phyloP scores from a whole-genome alignment of 768 basidiomycete species.

The Mycena albidolilacea region DNA sequence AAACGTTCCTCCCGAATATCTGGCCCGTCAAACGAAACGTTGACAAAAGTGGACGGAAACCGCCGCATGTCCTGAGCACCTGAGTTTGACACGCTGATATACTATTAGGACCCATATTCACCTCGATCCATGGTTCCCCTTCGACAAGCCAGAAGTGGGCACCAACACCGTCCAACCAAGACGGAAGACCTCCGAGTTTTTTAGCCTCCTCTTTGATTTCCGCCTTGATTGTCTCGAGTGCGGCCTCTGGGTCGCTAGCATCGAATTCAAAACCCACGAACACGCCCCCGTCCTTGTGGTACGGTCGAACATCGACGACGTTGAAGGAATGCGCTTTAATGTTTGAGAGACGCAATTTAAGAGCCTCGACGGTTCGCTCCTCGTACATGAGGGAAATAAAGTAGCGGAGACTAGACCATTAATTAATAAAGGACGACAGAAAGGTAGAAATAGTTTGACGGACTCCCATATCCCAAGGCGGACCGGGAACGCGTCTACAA shows the following conservation, averaged over 20 bases:
- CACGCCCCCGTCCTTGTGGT: conserved; percentile 88
- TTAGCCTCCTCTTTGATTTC: conserved; percentile 60
- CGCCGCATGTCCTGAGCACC: conserved; percentile 83
- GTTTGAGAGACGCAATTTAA: conserved; percentile 65
- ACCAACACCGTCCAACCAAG: conserved; percentile 65
- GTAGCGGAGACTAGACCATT: conserved; percentile 3
- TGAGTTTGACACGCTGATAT: conserved; percentile 6
- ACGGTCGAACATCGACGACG: conserved; percentile 73
- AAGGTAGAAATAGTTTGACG: background rate
- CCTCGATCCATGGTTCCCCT: conserved; percentile 88
- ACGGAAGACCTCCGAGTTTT: conserved; percentile 65
- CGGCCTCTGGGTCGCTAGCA: conserved; percentile 51
- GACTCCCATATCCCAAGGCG: conserved; percentile 11
- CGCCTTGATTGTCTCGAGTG: conserved; percentile 64
- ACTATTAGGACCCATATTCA: conserved; percentile 45
- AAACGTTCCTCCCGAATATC: conserved; percentile 87
- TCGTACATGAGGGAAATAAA: background rate
- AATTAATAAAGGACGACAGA: background rate
- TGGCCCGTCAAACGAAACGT: conserved; percentile 90
- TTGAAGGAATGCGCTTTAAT: conserved; percentile 72
- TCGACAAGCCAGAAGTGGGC: conserved; percentile 80
- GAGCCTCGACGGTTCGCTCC: conserved; percentile 47
- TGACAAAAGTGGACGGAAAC: conserved; percentile 80
- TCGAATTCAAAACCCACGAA: conserved; percentile 82
- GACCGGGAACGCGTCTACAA: conserved; percentile 12